Conservation (phyloP, 805 yeast species). For the Starmera quercuum region DNA sequence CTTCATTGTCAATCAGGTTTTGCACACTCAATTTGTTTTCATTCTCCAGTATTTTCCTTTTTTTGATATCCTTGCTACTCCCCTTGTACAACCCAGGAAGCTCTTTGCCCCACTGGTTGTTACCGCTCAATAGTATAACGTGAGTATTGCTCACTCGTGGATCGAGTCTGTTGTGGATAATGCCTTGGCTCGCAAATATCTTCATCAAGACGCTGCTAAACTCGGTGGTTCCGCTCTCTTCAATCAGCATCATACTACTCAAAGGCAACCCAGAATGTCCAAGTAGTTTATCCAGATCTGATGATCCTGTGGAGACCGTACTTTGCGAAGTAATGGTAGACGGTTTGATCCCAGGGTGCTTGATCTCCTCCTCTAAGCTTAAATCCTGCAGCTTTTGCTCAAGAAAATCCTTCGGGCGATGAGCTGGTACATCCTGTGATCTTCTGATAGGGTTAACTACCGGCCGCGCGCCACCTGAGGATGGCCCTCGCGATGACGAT, state of each 20-base stretch:
- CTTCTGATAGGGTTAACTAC: too few species aligned
- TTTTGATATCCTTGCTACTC: constrained; percentile 56
- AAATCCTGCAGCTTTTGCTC: background rate
- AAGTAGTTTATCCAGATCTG: constrained; percentile 65
- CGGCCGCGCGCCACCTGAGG: too few species aligned
- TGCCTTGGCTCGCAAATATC: constrained; percentile 70
- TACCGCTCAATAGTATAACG: constrained; percentile 54
- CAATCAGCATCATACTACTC: constrained; percentile 62
- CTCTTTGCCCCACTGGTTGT: constrained; percentile 53
- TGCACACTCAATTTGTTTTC: constrained; percentile 63
- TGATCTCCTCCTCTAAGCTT: constrained; percentile 9
- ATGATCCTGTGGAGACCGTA: constrained; percentile 73
- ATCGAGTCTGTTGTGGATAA: constrained; percentile 51
- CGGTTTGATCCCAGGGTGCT: constrained; percentile 58
- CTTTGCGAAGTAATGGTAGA: constrained; percentile 67
- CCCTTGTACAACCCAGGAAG: constrained; percentile 77
- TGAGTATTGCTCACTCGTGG: constrained; percentile 40
- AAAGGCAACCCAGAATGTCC: constrained; percentile 83
- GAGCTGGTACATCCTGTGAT: too few species aligned
- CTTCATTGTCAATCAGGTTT: constrained; percentile 52
- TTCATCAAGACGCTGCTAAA: constrained; percentile 66
- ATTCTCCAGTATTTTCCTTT: constrained; percentile 44
- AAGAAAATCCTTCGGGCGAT: too few species aligned
- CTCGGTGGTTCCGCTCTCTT: constrained; percentile 86
- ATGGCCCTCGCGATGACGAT: too few species aligned